These are phyloP conservation scores for Simmondsia chinensis DNA, from an alignment of 148 eudicot species.

Conservation along the genomic window DNA sequence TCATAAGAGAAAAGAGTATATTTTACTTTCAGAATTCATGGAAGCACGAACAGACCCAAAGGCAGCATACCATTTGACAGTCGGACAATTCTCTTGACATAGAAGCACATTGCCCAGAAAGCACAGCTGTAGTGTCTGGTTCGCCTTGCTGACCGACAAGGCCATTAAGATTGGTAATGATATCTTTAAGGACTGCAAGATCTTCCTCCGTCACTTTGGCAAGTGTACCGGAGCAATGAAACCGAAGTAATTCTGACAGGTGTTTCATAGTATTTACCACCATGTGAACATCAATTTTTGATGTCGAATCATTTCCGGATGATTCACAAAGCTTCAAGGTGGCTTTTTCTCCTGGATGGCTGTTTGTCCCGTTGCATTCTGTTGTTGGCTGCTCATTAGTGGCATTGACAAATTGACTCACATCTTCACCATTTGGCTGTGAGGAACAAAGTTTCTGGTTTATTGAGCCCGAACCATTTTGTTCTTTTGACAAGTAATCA, in stretches of 20 bases:
- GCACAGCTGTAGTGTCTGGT: constrained; percentile 4
- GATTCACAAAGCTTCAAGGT: constrained; percentile 4
- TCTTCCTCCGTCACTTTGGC: constrained; percentile 28
- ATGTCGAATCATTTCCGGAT: constrained; percentile 9
- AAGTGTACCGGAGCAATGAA: constrained; percentile 25
- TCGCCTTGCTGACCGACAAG: constrained; percentile 19
- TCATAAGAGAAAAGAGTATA: too few relatives aligned
- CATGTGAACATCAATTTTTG: constrained; percentile 38
- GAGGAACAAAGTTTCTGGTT: constrained; percentile 10
- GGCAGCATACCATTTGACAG: too few relatives aligned
- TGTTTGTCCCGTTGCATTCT: constrained; percentile 10
- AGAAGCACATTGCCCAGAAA: constrained; percentile 19
- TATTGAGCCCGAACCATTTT: constrained; percentile 5
- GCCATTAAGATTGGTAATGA: constrained; percentile 54
- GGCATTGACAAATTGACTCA: constrained; percentile 15
- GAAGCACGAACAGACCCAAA: too few relatives aligned
- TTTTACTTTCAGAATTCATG: too few relatives aligned
- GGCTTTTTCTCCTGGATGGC: constrained; percentile 21
- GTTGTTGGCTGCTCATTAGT: constrained; percentile 12
- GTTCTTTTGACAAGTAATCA: constrained; percentile 7
- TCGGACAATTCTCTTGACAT: constrained; percentile 6
- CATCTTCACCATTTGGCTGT: constrained; percentile 18
- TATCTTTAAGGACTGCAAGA: constrained; percentile 25
- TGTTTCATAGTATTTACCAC: constrained; percentile 47
- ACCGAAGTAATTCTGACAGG: constrained; percentile 55